Evolutionary conservation across 352 stramenopile species (phyloP).

Genomic region (Pythium diclinum): DNA sequence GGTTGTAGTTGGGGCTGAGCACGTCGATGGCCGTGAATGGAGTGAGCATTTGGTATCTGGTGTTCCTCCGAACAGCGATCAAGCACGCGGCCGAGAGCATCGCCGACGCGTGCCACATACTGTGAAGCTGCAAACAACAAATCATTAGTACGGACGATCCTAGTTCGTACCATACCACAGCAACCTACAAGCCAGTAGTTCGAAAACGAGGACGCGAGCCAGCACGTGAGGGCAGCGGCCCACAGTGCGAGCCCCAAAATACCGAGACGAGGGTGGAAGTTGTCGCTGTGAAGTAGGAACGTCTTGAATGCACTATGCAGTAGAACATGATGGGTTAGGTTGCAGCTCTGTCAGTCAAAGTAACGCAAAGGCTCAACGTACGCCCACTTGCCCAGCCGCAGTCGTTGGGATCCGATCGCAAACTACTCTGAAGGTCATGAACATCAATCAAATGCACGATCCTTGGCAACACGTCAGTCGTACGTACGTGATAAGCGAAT

Average conservation of each 20-base stretch:
- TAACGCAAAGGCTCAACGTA: constrained; percentile 9
- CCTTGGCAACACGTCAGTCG: too few species aligned
- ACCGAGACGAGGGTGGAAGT: constrained; percentile 35
- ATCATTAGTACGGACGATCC: background rate
- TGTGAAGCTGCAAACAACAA: constrained; percentile 29
- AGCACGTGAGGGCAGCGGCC: constrained; percentile 32
- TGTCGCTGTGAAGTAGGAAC: constrained; percentile 36
- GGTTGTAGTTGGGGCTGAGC: constrained; percentile 21
- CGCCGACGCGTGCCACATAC: constrained; percentile 33
- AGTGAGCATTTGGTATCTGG: constrained; percentile 33
- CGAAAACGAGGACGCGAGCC: constrained; percentile 30
- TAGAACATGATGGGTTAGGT: background rate
- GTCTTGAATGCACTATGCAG: constrained; percentile 23
- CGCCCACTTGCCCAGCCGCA: constrained; percentile 23
- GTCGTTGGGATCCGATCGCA: constrained; percentile 28
- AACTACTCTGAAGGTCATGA: constrained; percentile 11
- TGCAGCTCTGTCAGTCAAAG: background rate
- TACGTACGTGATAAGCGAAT: constrained; percentile 35
- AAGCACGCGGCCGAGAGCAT: constrained; percentile 35
- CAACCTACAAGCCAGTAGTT: constrained; percentile 39
- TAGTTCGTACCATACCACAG: background rate
- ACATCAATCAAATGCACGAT: background rate
- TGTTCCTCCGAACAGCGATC: constrained; percentile 33
- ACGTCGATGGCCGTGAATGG: constrained; percentile 29
- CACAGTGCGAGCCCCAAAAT: constrained; percentile 30